Evolutionary conservation across 208 protist genomes (phyloP).

Genomic region (Leptomonas pyrrhocoris): DNA sequence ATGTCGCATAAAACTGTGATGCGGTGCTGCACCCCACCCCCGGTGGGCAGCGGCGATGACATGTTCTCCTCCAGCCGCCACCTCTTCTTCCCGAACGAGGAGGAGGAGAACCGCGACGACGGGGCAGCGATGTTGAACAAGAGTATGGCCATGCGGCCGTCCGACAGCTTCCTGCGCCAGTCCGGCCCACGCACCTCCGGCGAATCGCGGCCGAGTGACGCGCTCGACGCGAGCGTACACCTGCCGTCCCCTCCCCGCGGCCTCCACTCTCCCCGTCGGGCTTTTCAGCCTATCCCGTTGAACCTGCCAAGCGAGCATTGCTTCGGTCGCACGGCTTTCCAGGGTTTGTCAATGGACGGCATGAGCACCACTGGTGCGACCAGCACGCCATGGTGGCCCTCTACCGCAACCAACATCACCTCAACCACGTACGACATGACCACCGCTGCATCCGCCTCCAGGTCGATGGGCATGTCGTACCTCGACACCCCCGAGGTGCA

Average conservation of each 20-base stretch:
- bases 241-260: slow-evolving; percentile 23
- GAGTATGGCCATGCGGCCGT: slow-evolving; percentile 28
- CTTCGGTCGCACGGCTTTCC: slow-evolving; percentile 25
- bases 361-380: background rate
- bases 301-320: slow-evolving; percentile 15
- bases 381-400: slow-evolving; percentile 21
- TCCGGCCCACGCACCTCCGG: slow-evolving; percentile 18
- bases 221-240: background rate
- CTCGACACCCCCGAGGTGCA: slow-evolving; percentile 47
- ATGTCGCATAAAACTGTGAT: slow-evolving; percentile 13
- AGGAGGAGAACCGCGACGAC: slow-evolving; percentile 15
- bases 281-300: slow-evolving; percentile 32
- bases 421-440: too few relatives aligned
- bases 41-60: slow-evolving; percentile 21
- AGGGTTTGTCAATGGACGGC: slow-evolving; percentile 13
- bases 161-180: slow-evolving; percentile 24
- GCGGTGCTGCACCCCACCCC: slow-evolving; percentile 30
- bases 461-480: background rate
- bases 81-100: slow-evolving; percentile 31
- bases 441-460: background rate
- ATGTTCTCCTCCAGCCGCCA: slow-evolving; percentile 27
- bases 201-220: slow-evolving; percentile 18
- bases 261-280: slow-evolving; percentile 25
- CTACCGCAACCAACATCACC: background rate
- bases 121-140: slow-evolving; percentile 1